Evolutionary conservation across 495 filamentous ascomycete species (phyloP).

Genomic region (Penicillium angulare): DNA sequence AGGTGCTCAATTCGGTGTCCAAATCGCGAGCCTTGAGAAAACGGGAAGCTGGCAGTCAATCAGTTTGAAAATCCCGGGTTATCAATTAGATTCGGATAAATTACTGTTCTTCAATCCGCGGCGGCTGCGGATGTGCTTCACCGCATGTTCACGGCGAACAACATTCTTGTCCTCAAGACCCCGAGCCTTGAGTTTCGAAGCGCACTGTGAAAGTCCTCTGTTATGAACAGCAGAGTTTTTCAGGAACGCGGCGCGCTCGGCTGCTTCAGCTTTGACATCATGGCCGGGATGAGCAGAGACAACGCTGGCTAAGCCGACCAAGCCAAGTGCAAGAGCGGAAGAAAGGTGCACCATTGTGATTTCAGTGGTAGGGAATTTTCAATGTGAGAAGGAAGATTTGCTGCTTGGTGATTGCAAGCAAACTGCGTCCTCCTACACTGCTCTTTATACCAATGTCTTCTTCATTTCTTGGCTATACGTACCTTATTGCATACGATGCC

Average conservation of each 20-base stretch:
- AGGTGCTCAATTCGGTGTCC: slow-evolving; percentile 36
- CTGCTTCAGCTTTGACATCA: slow-evolving; percentile 42
- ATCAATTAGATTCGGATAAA: background rate
- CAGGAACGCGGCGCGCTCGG: slow-evolving; percentile 45
- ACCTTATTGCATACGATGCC: background rate
- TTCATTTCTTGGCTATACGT: too few species aligned
- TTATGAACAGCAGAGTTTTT: slow-evolving; percentile 28
- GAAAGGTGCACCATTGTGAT: slow-evolving; percentile 18
- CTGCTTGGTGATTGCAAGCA: too few species aligned
- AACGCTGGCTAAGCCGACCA: slow-evolving; percentile 16
- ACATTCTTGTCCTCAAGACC: slow-evolving; percentile 45
- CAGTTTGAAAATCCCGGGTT: background rate
- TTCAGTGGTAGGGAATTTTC: background rate
- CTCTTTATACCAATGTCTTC: background rate
- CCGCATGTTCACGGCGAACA: slow-evolving; percentile 38
- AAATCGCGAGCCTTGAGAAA: slow-evolving; percentile 43
- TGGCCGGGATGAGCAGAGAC: slow-evolving; percentile 49
- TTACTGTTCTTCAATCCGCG: slow-evolving; percentile 20
- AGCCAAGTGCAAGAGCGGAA: slow-evolving; percentile 14
- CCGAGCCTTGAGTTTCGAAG: slow-evolving; percentile 47
- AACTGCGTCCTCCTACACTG: background rate
- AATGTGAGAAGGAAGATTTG: too few species aligned
- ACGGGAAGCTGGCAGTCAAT: slow-evolving; percentile 12
- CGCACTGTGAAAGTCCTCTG: slow-evolving; percentile 47
- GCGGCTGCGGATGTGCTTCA: slow-evolving; percentile 30